These are phyloP conservation scores for Metrosideros polymorpha DNA, from an alignment of 441 rosid species.

Conservation along the genomic window DNA sequence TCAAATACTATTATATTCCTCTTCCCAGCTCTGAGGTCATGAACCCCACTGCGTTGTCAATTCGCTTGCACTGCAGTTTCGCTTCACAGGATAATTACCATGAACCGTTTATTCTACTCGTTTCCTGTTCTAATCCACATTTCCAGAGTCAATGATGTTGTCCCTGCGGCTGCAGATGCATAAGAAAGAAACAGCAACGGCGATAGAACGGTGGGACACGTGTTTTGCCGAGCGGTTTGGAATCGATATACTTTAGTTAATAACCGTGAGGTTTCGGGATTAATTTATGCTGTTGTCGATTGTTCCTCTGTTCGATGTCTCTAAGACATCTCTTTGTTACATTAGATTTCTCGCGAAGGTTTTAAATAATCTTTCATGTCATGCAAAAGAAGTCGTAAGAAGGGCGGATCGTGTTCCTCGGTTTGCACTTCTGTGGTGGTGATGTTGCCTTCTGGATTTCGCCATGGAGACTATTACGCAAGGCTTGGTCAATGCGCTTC, in stretches of 20 bases:
- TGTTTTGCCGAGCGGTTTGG: not conserved
- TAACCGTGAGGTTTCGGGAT: not conserved
- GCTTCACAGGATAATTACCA: not conserved
- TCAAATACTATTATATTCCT: slow-evolving; percentile 28
- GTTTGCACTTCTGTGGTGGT: slow-evolving; percentile 8
- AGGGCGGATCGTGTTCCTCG: not conserved
- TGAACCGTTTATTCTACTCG: not conserved
- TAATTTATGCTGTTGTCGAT: not conserved
- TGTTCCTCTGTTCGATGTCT: slow-evolving; percentile 22
- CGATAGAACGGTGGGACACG: not conserved
- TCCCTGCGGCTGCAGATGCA: not conserved
- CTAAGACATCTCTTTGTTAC: slow-evolving; percentile 7
- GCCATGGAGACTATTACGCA: not conserved
- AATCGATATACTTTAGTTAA: not conserved
- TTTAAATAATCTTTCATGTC: not conserved
- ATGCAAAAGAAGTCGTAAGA: not conserved
- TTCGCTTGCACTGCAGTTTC: not conserved
- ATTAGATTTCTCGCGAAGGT: not conserved
- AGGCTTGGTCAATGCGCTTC: not conserved
- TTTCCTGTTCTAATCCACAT: not conserved
- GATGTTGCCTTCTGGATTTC: slow-evolving; percentile 7
- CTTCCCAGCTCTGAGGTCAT: not conserved
- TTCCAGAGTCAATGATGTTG: not conserved
- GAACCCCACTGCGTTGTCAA: not conserved
- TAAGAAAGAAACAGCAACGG: not conserved